Conservation (phyloP, 768 basidiomycete species). For the Exsudoporus frostii region DNA sequence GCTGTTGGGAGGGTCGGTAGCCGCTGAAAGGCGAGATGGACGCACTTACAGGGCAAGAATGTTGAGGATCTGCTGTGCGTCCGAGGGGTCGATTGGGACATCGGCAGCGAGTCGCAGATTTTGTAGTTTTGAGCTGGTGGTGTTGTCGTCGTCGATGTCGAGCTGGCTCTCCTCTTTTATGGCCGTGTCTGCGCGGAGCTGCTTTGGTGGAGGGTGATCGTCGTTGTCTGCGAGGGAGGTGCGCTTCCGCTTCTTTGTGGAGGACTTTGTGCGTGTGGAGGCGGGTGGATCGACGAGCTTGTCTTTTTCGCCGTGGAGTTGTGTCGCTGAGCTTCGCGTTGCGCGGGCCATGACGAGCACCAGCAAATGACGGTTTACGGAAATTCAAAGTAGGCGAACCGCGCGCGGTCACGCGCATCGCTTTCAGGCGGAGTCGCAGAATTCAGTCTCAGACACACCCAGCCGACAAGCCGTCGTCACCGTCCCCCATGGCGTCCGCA, state of each 20-base stretch:
- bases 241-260: conserved; percentile 70
- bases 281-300: conserved; percentile 27
- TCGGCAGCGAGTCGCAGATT: conserved; percentile 43
- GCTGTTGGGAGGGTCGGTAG: conserved; percentile 33
- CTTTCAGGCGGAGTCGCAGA: conserved; percentile 9
- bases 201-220: conserved; percentile 51
- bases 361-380: conserved; percentile 25
- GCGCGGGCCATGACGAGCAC: conserved; percentile 62
- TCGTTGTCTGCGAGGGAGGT: conserved; percentile 36
- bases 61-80: conserved; percentile 56
- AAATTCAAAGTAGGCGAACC: conserved; percentile 24
- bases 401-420: conserved; percentile 19
- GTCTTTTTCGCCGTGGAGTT: conserved; percentile 30
- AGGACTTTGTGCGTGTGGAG: conserved; percentile 27
- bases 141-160: conserved; percentile 21
- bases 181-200: conserved; percentile 31
- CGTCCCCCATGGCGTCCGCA: conserved; percentile 34
- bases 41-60: conserved; percentile 52
- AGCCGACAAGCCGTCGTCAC: conserved; percentile 1
- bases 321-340: conserved; percentile 59
- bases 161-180: conserved; percentile 34
- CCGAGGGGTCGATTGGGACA: conserved; percentile 40
- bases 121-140: conserved; percentile 16
- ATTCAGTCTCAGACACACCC: conserved; percentile 29
- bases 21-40: background rate